Percentiles rank a stretch among this genome's conserved stretches.
These are phyloP conservation scores for Tothia fuscella DNA, from an alignment of 2,329 filamentous ascomycete species.

Conservation along the genomic window DNA sequence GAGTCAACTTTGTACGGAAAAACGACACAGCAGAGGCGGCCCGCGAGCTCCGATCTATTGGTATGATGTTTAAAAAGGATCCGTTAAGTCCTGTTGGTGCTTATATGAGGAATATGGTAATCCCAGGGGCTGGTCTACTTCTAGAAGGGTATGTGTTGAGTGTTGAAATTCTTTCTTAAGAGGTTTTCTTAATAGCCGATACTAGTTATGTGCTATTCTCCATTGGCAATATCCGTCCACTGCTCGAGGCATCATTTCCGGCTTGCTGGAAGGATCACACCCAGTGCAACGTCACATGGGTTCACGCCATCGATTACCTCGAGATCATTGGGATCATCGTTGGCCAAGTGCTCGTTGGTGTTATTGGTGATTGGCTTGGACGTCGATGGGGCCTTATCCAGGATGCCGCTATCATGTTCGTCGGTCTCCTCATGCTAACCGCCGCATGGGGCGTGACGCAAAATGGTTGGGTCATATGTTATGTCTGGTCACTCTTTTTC, in stretches of 20 bases:
- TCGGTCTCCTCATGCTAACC: constrained; percentile 84
- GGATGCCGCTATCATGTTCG: constrained; percentile 86
- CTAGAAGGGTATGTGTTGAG: constrained; percentile 54
- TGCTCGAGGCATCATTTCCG: constrained; percentile 66
- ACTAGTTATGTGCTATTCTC: constrained; percentile 88
- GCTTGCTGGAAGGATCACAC: constrained; percentile 58
- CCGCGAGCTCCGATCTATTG: constrained; percentile 55
- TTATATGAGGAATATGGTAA: constrained; percentile 83
- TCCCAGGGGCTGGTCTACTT: constrained; percentile 83
- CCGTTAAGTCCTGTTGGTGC: constrained; percentile 71
- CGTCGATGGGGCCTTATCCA: constrained; percentile 93
- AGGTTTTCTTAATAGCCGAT: constrained; percentile 6
- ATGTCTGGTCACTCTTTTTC: constrained; percentile 89
- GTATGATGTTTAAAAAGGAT: constrained; percentile 74
- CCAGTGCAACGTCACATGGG: constrained; percentile 68
- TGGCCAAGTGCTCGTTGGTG: constrained; percentile 68
- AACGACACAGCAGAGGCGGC: constrained; percentile 60
- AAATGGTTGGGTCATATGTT: constrained; percentile 95
- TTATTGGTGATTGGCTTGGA: constrained; percentile 70
- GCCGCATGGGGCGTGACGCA: constrained; percentile 78
- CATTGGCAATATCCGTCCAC: constrained; percentile 79
- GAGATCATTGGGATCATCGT: constrained; percentile 93
- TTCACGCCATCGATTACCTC: constrained; percentile 75
- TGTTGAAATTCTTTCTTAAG: background rate
- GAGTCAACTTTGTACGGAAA: constrained; percentile 61